Evolutionary conservation across 2,329 filamentous ascomycete genomes (phyloP).

Genomic region (Phyllosticta capitalensis): DNA sequence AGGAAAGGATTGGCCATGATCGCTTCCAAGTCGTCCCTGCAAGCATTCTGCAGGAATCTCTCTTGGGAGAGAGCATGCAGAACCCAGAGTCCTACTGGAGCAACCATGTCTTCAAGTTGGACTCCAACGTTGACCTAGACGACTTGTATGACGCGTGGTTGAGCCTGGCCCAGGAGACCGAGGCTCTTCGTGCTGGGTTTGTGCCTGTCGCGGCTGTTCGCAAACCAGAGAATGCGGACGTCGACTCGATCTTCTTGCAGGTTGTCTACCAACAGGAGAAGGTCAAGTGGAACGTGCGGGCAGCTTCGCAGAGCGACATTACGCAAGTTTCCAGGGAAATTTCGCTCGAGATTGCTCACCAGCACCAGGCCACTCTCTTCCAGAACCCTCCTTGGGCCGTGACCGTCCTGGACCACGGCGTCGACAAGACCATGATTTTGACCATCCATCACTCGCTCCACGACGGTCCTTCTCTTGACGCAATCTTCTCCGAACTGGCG

Average conservation of each 20-base stretch:
- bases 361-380: slow-evolving; percentile 22
- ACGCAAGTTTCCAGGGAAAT: slow-evolving; percentile 17
- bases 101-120: slow-evolving; percentile 28
- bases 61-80: slow-evolving; percentile 32
- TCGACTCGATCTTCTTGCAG: slow-evolving; percentile 19
- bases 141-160: slow-evolving; percentile 27
- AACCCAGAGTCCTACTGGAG: slow-evolving; percentile 31
- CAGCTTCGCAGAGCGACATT: slow-evolving; percentile 13
- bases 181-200: slow-evolving; percentile 30
- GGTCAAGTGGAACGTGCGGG: slow-evolving; percentile 19
- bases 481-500: slow-evolving; percentile 20
- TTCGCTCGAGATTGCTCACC: slow-evolving; percentile 13
- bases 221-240: not conserved
- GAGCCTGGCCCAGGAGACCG: slow-evolving; percentile 20
- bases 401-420: slow-evolving; percentile 21
- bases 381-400: slow-evolving; percentile 29
- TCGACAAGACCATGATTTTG: slow-evolving; percentile 24
- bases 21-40: slow-evolving; percentile 1
- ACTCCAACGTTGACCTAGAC: slow-evolving; percentile 18
- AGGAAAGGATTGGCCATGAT: not conserved
- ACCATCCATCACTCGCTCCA: slow-evolving; percentile 28
- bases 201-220: slow-evolving; percentile 22
- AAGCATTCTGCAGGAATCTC: slow-evolving; percentile 4
- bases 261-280: slow-evolving; percentile 19
- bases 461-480: slow-evolving; percentile 24